Evolutionary conservation across 2,329 filamentous ascomycete species (phyloP).

Genomic region (Hypoxylon rubiginosum): DNA sequence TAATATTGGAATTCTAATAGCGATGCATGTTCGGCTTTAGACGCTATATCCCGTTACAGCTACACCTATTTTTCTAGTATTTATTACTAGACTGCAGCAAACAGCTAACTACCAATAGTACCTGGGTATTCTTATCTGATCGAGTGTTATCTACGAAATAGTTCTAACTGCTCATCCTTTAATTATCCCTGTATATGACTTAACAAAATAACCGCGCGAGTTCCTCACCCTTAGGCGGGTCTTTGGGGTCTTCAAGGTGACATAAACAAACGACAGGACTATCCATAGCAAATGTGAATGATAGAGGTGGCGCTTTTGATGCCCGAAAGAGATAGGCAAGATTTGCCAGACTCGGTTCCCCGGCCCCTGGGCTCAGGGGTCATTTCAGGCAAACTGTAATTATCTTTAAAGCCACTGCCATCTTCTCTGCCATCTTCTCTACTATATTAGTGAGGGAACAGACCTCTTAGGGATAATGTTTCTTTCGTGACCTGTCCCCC

Average conservation of each 20-base stretch:
- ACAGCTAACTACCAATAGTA: neutral
- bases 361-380: neutral
- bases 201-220: no score
- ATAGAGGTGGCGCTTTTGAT: no score
- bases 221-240: no score
- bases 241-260: no score
- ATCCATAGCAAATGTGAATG: no score
- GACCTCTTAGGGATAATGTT: neutral
- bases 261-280: no score
- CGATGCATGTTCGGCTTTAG: neutral
- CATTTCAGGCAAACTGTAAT: no score
- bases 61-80: neutral
- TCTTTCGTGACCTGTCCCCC: neutral
- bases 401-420: no score
- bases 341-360: neutral
- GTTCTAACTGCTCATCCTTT: neutral
- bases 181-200: no score
- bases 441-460: neutral
- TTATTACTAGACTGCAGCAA: neutral
- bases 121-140: no score
- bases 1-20: no score
- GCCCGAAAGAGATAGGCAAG: no score
- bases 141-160: neutral
- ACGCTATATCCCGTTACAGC: neutral
- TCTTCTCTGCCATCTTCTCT: neutral